phyloP scores from a whole-genome alignment of 139 green algal species.

The Chlamydomonas incerta region DNA sequence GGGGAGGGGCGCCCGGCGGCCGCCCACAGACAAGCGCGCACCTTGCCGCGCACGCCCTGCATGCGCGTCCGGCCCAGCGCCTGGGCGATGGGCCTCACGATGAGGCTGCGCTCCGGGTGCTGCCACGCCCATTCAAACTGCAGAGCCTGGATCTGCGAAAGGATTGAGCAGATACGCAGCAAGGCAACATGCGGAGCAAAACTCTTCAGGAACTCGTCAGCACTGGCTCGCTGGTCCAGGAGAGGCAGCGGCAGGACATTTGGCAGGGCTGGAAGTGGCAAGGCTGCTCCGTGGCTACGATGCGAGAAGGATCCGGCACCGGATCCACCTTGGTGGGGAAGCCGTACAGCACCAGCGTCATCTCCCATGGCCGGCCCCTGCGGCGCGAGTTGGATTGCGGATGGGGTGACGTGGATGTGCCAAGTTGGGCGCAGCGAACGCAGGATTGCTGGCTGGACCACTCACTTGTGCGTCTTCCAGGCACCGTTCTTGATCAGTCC shows the following conservation, averaged over 20 bases:
- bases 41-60: constrained; percentile 79
- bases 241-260: too few relatives aligned
- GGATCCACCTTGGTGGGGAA: constrained; percentile 82
- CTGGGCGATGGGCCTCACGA: constrained; percentile 54
- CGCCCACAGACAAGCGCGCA: constrained; percentile 45
- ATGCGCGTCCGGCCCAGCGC: constrained; percentile 54
- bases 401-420: too few relatives aligned
- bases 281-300: too few relatives aligned
- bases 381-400: neutral
- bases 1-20: too few relatives aligned
- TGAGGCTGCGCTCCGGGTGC: constrained; percentile 79
- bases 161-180: too few relatives aligned
- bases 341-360: constrained; percentile 93
- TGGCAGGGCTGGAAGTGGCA: too few relatives aligned
- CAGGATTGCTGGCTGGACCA: neutral
- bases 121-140: constrained; percentile 99
- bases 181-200: too few relatives aligned
- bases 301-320: too few relatives aligned
- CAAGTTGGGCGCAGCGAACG: too few relatives aligned
- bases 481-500: constrained; percentile 85
- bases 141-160: constrained; percentile 84
- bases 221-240: too few relatives aligned
- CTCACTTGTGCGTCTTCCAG: constrained; percentile 20
- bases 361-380: constrained; percentile 90
- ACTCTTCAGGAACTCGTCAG: too few relatives aligned